Percentiles rank a stretch among this genome's conserved stretches.
phyloP scores from a whole-genome alignment of 495 filamentous ascomycete species.

The Hypoxylon fuscum region DNA sequence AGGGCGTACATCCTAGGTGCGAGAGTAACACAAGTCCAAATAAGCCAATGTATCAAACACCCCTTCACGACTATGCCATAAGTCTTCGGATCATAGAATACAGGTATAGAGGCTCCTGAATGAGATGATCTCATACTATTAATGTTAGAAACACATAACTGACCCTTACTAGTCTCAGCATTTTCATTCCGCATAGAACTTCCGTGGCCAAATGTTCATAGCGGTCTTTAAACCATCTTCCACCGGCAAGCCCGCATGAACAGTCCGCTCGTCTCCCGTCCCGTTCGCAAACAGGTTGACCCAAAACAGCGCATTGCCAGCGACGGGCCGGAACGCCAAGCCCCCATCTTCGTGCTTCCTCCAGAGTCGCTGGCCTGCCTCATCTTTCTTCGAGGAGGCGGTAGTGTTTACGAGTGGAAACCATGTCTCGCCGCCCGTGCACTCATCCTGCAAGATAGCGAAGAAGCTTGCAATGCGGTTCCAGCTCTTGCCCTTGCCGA shows the following conservation, averaged over 20 bases:
- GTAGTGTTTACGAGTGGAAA: slow-evolving; percentile 54
- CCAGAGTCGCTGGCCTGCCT: slow-evolving; percentile 45
- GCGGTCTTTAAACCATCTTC: slow-evolving; percentile 59
- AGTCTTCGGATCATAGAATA: too few relatives aligned
- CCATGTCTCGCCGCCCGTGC: slow-evolving; percentile 57
- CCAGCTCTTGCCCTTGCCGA: slow-evolving; percentile 42
- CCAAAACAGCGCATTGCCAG: slow-evolving; percentile 65
- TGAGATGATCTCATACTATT: too few relatives aligned
- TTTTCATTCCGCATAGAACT: slow-evolving; percentile 36
- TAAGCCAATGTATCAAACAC: too few relatives aligned
- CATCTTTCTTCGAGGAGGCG: slow-evolving; percentile 4
- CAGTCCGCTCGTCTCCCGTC: slow-evolving; percentile 56
- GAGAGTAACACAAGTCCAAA: too few relatives aligned
- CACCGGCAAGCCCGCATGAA: slow-evolving; percentile 61
- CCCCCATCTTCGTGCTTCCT: slow-evolving; percentile 58
- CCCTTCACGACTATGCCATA: too few relatives aligned
- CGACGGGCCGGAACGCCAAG: slow-evolving; percentile 60
- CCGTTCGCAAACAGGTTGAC: slow-evolving; percentile 59
- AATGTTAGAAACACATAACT: not conserved
- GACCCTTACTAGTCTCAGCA: not conserved
- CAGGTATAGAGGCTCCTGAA: too few relatives aligned
- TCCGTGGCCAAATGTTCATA: slow-evolving; percentile 66
- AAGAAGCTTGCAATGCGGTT: slow-evolving; percentile 61
- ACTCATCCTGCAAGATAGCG: slow-evolving; percentile 53
- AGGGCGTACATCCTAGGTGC: too few relatives aligned